Base-by-base conservation (phyloP, 108 stramenopile species). In the Cyclotella kingstonii region DNA sequence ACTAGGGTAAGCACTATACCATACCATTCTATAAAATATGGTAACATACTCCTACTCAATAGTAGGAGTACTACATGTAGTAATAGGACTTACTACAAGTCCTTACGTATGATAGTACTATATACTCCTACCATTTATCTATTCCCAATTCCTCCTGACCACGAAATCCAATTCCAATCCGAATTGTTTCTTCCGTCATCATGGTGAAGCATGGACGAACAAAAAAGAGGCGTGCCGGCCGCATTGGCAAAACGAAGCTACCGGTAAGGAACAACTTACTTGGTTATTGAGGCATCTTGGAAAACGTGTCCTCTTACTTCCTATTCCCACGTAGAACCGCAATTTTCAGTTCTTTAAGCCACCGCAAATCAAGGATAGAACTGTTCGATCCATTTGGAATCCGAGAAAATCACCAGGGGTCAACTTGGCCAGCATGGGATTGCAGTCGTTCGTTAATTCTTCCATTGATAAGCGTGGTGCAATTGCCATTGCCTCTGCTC, bases 191-290 rank as follows among this genome's bases (percentile, higher is more conserved):
- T n/a, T n/a, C n/a, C n/a, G n/a, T n/a, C n/a, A n/a, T n/a, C n/a
- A 90, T 90, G 89, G 89, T 84, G 11, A 81, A 74, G 54, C 82
- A 87, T 71, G 90, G 79, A 43, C 60, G 48, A 53, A 76, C 74
- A 54, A 87, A 87, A 60, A 91, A 91, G 56, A 72, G 90, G 81
- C 68, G 90, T 34, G 66, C 90, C 5, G 86, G 90, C 4, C 71
- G 86, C 1, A 78, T 52, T 15, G 90, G 90, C 38, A 70, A 55
- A 47, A 73, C 80, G 1, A 87, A 91, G 56, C 69, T 91, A 33
- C 83, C 82, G 83, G 82, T 80, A 40, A 70, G 78, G 30, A 21
- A 57, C 18, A 8, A 12, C 28, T 12, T 33, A 21, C 26, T 12
- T 3, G 6, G 26, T 66, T 12, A 40, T 38, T n/a, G 23, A 35